A percentile compares a stretch with the other conserved stretches of the same genome.
These are phyloP conservation scores for Claviceps sp. DNA, from an alignment of 2,329 filamentous ascomycete species.

Conservation along the genomic window DNA sequence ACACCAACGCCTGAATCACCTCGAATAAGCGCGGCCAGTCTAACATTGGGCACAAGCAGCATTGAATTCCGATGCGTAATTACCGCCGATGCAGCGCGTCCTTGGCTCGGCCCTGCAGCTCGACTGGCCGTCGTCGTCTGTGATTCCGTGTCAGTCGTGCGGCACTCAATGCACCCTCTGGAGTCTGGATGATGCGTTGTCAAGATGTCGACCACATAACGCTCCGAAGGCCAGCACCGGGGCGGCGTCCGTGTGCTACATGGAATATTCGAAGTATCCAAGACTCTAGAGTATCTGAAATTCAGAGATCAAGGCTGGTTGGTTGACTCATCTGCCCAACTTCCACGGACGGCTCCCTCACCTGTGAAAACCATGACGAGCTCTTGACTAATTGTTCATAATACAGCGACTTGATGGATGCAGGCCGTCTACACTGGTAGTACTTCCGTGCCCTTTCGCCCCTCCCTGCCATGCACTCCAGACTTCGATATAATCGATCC, in stretches of 20 bases:
- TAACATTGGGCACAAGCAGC: constrained; percentile 16
- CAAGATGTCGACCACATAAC: constrained; percentile 26
- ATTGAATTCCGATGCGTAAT: constrained; percentile 9
- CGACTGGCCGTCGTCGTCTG: background rate
- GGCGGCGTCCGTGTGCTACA: background rate
- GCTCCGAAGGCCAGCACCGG: constrained; percentile 10
- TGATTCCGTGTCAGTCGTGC: background rate
- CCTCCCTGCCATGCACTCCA: background rate
- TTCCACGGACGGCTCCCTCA: background rate
- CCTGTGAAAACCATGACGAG: background rate
- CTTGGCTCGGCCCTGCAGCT: background rate
- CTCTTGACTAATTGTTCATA: background rate
- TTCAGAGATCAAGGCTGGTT: too few species aligned
- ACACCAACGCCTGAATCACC: background rate
- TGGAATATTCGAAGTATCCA: background rate
- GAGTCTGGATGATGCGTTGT: constrained; percentile 34
- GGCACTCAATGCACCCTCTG: background rate
- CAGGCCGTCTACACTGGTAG: too few species aligned
- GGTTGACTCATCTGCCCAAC: background rate
- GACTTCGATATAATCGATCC: background rate
- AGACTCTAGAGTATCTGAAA: too few species aligned
- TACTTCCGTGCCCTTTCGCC: background rate
- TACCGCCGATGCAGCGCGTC: background rate
- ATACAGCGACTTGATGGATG: too few species aligned
- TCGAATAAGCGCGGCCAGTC: constrained; percentile 19